Evolutionary conservation across 805 yeast genomes (phyloP).

Genomic region (Candida insectalens): DNA sequence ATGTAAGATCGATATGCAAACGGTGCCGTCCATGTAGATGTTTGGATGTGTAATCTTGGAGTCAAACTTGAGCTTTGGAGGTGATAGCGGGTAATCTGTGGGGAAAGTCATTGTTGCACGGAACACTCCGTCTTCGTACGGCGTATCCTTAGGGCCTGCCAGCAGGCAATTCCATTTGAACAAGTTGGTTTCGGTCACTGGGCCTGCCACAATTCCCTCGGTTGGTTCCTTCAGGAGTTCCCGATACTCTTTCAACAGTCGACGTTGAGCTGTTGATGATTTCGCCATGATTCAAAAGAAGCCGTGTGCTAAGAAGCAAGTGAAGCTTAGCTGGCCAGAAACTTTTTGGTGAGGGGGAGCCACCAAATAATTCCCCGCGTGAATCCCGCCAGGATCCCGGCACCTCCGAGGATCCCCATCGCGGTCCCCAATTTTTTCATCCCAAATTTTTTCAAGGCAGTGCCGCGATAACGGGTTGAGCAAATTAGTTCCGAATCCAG

Average conservation of each 20-base stretch:
- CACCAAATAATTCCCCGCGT: too few relatives aligned
- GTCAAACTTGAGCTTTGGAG: slow-evolving; percentile 54
- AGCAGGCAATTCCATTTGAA: slow-evolving; percentile 45
- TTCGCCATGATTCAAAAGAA: too few relatives aligned
- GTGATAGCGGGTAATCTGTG: slow-evolving; percentile 44
- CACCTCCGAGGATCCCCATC: too few relatives aligned
- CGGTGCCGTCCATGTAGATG: slow-evolving; percentile 88
- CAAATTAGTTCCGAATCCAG: too few relatives aligned
- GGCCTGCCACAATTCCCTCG: slow-evolving; percentile 94
- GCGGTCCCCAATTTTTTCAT: too few relatives aligned
- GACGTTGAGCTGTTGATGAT: slow-evolving; percentile 54
- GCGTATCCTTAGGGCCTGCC: slow-evolving; percentile 45
- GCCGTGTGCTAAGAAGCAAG: neutral
- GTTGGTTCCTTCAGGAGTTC: slow-evolving; percentile 82
- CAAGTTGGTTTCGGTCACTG: slow-evolving; percentile 50
- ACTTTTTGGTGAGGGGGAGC: too few relatives aligned
- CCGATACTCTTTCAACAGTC: slow-evolving; percentile 82
- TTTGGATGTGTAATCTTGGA: slow-evolving; percentile 91
- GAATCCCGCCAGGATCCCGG: too few relatives aligned
- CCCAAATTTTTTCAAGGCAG: too few relatives aligned
- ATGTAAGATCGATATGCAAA: slow-evolving; percentile 90
- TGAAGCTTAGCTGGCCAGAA: too few relatives aligned
- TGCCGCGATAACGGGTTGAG: too few relatives aligned
- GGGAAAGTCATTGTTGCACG: slow-evolving; percentile 37
- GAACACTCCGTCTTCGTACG: slow-evolving; percentile 50